Evolutionary conservation across 2,329 filamentous ascomycete species (phyloP).

Genomic region (Westerdykella sp.): DNA sequence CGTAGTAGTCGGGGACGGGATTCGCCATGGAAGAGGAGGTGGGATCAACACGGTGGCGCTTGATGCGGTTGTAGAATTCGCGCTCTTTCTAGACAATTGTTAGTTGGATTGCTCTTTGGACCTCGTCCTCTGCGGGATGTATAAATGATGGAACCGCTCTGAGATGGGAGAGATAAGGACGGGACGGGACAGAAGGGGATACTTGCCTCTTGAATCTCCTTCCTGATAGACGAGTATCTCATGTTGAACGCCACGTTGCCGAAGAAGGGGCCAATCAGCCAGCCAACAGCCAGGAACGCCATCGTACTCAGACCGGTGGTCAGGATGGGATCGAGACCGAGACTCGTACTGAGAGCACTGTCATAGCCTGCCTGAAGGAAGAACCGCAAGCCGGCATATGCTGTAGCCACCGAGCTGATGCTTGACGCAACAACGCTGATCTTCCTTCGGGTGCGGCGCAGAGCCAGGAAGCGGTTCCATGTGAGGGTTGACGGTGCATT

Average conservation of each 20-base stretch:
- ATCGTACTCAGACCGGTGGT: constrained; percentile 75
- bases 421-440: constrained; percentile 77
- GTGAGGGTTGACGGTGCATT: constrained; percentile 34
- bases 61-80: constrained; percentile 87
- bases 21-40: constrained; percentile 83
- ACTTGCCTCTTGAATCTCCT: constrained; percentile 64
- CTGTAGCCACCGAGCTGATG: constrained; percentile 56
- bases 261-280: constrained; percentile 77
- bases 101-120: background rate
- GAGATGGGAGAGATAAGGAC: background rate
- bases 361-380: constrained; percentile 69
- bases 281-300: constrained; percentile 72
- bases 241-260: constrained; percentile 75
- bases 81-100: constrained; percentile 65
- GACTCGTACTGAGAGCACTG: constrained; percentile 55
- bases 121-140: background rate
- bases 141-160: background rate
- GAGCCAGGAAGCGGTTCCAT: constrained; percentile 90
- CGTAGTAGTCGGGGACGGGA: constrained; percentile 95
- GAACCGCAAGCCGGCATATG: constrained; percentile 57
- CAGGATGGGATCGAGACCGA: constrained; percentile 83
- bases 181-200: background rate
- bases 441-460: constrained; percentile 77
- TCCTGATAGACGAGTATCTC: constrained; percentile 63
- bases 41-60: constrained; percentile 87